Percentiles rank a stretch among this genome's conserved stretches.
These are phyloP conservation scores for Mycena filopes DNA, from an alignment of 768 basidiomycete species.

Conservation along the genomic window DNA sequence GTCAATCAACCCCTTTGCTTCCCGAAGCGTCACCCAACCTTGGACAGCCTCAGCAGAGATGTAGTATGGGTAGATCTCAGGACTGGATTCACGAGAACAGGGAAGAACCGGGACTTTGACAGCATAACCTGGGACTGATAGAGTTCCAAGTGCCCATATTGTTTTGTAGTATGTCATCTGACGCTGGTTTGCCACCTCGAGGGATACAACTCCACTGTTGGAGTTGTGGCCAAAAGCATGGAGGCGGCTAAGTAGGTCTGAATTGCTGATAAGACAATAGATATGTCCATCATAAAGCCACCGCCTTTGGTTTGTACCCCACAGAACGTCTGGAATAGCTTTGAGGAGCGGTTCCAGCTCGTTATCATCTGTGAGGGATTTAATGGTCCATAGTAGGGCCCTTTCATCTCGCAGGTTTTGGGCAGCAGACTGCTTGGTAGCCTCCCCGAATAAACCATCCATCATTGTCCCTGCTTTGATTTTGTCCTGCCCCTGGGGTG, in stretches of 20 bases:
- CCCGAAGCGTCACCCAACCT: too few species aligned
- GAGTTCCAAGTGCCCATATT: neutral
- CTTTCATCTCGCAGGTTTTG: too few species aligned
- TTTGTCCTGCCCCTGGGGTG: neutral
- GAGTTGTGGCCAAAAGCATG: neutral
- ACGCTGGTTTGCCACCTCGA: neutral
- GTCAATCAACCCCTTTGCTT: too few species aligned
- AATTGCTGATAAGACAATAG: neutral
- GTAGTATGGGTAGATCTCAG: too few species aligned
- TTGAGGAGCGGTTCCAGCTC: too few species aligned
- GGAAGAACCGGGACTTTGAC: too few species aligned
- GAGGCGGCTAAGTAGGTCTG: neutral
- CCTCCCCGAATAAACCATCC: neutral
- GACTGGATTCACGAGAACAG: too few species aligned
- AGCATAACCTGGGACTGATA: neutral
- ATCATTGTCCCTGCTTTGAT: neutral
- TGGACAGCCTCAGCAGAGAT: too few species aligned
- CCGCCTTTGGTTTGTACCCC: too few species aligned
- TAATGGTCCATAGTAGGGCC: too few species aligned
- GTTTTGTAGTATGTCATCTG: slow-evolving; percentile 1
- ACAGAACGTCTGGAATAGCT: too few species aligned
- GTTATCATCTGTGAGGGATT: too few species aligned
- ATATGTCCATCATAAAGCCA: neutral
- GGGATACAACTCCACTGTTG: neutral
- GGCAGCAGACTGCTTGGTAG: neutral